A percentile compares a stretch with the other conserved stretches of the same genome.
Evolutionary conservation across 2,329 filamentous ascomycete species (phyloP).

Genomic region (Pezicula carpinea): DNA sequence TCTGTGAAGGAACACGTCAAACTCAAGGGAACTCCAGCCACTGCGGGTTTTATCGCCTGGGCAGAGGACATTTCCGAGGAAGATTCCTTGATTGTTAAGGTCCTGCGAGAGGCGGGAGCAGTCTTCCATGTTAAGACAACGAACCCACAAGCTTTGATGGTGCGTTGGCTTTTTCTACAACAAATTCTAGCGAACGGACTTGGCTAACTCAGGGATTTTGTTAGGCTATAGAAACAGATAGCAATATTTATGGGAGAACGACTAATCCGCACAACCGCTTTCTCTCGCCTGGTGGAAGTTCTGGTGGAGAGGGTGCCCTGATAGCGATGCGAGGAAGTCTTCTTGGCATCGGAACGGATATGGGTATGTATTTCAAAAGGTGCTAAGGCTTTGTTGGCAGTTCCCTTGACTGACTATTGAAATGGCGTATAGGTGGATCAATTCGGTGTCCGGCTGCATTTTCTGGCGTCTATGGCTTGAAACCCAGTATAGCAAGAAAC

Average conservation of each 20-base stretch:
- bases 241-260: conserved; percentile 41
- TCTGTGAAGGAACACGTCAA: conserved; percentile 4
- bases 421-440: conserved; percentile 24
- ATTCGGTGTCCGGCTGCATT: conserved; percentile 24
- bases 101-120: conserved; percentile 38
- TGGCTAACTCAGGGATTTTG: conserved; percentile 16
- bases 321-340: conserved; percentile 19
- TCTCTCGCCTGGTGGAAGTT: conserved; percentile 2
- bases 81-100: conserved; percentile 27
- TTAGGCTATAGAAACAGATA: conserved; percentile 44
- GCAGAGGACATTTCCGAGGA: conserved; percentile 41
- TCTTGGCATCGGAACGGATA: conserved; percentile 34
- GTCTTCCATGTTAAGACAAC: conserved; percentile 46
- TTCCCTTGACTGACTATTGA: conserved; percentile 6
- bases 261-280: conserved; percentile 17
- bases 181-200: conserved; percentile 20
- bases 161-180: conserved; percentile 5
- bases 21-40: conserved; percentile 36
- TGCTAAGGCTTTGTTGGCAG: not conserved
- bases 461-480: conserved; percentile 5
- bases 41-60: conserved; percentile 48
- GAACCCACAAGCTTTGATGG: conserved; percentile 46
- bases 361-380: not conserved
- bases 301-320: conserved; percentile 5
- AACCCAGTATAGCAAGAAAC: not conserved